Percentiles rank a stretch among this genome's conserved stretches.
These are phyloP conservation scores for Colletotrichum falcatum DNA, from an alignment of 2,329 filamentous ascomycete genomes.

Conservation along the genomic window DNA sequence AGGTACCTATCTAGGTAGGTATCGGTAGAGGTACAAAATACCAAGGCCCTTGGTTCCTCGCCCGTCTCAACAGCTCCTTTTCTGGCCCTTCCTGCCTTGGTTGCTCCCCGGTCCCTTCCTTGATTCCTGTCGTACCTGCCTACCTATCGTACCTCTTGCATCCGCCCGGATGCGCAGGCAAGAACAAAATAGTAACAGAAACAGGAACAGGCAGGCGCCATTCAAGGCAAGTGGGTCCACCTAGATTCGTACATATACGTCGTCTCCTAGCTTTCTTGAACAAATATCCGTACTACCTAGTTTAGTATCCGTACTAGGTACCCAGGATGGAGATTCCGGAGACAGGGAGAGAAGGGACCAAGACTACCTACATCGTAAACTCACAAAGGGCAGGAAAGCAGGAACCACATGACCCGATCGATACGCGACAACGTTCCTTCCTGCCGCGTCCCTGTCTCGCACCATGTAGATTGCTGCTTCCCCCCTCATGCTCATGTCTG, in stretches of 20 bases:
- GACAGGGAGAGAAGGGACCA: neutral
- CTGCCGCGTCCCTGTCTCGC: neutral
- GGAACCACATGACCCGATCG: neutral
- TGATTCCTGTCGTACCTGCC: neutral
- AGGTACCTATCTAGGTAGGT: no score
- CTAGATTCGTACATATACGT: no score
- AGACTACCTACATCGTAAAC: no score
- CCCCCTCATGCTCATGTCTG: neutral
- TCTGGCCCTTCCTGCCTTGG: neutral
- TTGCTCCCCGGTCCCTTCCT: neutral
- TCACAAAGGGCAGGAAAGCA: no score
- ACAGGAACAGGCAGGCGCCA: conserved; percentile 19
- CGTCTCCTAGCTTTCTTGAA: no score
- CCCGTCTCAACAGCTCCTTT: no score
- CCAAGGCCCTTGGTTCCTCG: no score
- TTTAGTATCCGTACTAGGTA: no score
- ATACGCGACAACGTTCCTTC: neutral
- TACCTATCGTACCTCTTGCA: no score
- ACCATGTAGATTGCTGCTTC: neutral
- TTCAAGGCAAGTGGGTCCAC: neutral
- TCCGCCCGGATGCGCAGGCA: neutral
- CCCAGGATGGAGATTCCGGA: no score
- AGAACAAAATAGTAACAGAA: neutral
- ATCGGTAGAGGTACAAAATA: no score
- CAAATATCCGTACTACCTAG: no score